These are phyloP conservation scores for Solanum chacoense DNA, from an alignment of 305 asterid species.

Conservation along the genomic window DNA sequence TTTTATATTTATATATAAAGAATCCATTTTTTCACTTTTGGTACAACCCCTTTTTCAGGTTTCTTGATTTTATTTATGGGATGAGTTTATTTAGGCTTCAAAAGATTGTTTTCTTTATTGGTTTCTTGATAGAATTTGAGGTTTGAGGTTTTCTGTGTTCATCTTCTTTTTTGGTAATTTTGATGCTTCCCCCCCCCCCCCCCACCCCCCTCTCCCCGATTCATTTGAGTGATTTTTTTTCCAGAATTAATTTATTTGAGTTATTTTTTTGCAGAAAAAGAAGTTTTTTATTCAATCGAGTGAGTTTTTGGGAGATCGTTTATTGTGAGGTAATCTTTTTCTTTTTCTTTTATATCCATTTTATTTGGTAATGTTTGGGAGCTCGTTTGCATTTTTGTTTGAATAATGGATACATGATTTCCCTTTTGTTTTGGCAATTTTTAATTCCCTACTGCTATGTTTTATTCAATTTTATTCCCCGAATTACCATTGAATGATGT, in stretches of 20 bases:
- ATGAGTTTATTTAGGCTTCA: background rate
- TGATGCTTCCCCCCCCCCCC: background rate
- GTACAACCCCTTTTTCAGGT: background rate
- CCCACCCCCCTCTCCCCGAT: too few relatives aligned
- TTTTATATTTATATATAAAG: background rate
- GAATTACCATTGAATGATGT: background rate
- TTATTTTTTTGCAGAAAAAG: background rate
- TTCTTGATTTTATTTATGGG: background rate
- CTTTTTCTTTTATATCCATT: background rate
- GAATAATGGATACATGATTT: background rate
- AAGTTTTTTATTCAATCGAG: background rate
- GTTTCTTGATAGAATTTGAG: slow-evolving; percentile 4
- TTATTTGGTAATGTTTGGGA: background rate
- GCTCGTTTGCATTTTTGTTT: background rate
- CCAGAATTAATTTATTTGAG: too few relatives aligned
- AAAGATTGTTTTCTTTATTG: background rate
- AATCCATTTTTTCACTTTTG: background rate
- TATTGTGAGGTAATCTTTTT: slow-evolving; percentile 14
- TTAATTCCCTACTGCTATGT: background rate
- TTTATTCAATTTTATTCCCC: background rate
- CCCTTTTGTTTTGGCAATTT: background rate
- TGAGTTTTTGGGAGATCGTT: background rate
- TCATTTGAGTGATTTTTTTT: background rate
- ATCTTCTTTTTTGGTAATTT: background rate
- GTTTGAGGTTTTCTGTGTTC: background rate